A percentile compares a stretch with the other conserved stretches of the same genome.
Conservation (phyloP, 2,329 filamentous ascomycete genomes). For the Alternaria gaisen region DNA sequence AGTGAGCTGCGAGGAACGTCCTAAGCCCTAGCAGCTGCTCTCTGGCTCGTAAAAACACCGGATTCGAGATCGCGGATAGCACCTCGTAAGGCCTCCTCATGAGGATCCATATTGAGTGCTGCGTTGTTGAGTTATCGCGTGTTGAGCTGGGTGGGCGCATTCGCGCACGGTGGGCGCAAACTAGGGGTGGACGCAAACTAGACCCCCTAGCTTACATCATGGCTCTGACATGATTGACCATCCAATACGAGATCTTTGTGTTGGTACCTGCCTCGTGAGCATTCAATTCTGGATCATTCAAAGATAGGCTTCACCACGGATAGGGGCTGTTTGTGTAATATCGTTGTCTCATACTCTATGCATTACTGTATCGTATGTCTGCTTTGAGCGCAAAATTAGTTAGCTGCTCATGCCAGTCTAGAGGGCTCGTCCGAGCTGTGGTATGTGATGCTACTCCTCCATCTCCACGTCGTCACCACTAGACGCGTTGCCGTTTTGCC, state of each 20-base stretch:
- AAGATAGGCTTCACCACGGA: not conserved
- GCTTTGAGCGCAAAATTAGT: not conserved
- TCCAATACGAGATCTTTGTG: not conserved
- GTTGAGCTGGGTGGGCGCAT: no score
- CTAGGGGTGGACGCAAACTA: no score
- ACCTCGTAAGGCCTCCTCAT: no score
- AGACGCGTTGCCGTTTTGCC: slow-evolving; percentile 39
- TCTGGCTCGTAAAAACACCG: no score
- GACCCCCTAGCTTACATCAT: no score
- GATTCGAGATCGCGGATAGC: no score
- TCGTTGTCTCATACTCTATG: slow-evolving; percentile 26
- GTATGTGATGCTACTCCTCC: slow-evolving; percentile 14
- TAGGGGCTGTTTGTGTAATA: not conserved
- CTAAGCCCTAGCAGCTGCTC: no score
- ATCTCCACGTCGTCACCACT: slow-evolving; percentile 45
- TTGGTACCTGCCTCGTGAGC: not conserved
- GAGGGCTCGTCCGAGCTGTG: not conserved
- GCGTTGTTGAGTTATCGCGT: no score
- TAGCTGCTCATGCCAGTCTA: not conserved
- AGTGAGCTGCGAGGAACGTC: no score
- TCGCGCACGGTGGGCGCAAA: no score
- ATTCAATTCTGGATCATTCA: not conserved
- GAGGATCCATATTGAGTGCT: no score
- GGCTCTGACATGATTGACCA: not conserved
- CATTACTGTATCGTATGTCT: slow-evolving; percentile 21